phyloP scores from a whole-genome alignment of 164 flowering plant genomes.

The Annona cherimola region DNA sequence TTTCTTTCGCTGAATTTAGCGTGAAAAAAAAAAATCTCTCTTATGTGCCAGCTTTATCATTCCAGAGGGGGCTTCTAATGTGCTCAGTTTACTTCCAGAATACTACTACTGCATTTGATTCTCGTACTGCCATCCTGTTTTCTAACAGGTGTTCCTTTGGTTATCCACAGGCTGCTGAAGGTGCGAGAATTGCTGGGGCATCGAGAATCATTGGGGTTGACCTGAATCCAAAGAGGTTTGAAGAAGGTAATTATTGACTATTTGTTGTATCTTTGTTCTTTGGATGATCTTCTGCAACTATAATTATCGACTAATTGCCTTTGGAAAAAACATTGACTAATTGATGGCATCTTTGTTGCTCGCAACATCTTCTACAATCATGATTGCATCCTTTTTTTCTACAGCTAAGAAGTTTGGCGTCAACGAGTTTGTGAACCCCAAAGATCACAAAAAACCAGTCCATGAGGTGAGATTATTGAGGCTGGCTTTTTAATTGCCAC shows the following conservation, averaged over 20 bases:
- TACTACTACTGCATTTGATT: no score
- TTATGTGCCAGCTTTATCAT: no score
- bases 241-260: slow-evolving; percentile 22
- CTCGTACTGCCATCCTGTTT: not conserved
- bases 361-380: not conserved
- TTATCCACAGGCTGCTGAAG: slow-evolving; percentile 29
- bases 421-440: slow-evolving; percentile 52
- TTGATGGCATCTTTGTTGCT: not conserved
- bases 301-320: no score
- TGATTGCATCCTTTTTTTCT: not conserved
- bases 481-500: no score
- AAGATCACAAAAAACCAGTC: slow-evolving; percentile 41
- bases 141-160: not conserved
- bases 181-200: slow-evolving; percentile 38
- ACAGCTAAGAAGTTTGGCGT: slow-evolving; percentile 53
- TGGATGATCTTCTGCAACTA: not conserved
- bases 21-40: no score
- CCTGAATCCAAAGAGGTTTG: slow-evolving; percentile 27
- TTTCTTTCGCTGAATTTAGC: no score
- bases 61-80: no score
- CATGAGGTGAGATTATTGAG: slow-evolving; percentile 35
- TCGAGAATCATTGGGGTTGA: slow-evolving; percentile 36
- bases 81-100: no score
- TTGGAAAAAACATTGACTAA: no score
- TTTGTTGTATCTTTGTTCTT: not conserved